Evolutionary conservation across 2,329 filamentous ascomycete genomes (phyloP), one percentile per base, ranked within the genome.

Genomic region (Corynespora cassiicola): DNA sequence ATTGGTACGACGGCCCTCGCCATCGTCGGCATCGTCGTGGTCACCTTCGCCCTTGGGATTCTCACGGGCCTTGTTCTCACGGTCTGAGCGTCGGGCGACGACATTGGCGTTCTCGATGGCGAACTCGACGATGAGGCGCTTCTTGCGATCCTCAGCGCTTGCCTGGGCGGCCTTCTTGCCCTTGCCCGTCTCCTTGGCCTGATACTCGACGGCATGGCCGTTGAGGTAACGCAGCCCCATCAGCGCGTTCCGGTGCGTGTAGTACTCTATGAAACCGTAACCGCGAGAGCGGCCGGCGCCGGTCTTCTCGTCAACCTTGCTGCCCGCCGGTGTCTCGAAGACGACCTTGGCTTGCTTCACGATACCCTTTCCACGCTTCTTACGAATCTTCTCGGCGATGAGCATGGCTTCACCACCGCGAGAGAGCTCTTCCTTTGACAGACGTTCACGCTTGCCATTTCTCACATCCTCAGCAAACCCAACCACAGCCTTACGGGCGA

Each of bases 61-160:
- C 45, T 76, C 68, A 26, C 75, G 68, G 4, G 76, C 72, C 49
- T 82, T 82, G 34, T 72, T 68, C 62, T 90, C 85, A 31, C 75
- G 75, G 45, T 85, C 82, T 45, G 77, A 81, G 37, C 95, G 80
- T 49, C 94, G 80, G 52, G 85, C 81, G n/a, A 99, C 86, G 1
- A 99, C 94, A 61, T 96, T 91, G 1, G 90, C 91, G 58, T 99
- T 99, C 72, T 99, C 94, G 65, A 99, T 96, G 14, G 94, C 90
- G 65, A 99, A 99, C 68, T 99, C 95, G 23, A 92, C 92, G 61
- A 99, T 90, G 34, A 99, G 73, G 9, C 94, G 80, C 70, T 94
- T 91, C 65, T 90, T 92, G 71, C 87, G 89, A 50, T 94, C 90
- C 36, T 80, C 68, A n/a, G 73, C 37, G 5, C 73, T 74, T 32